Evolutionary conservation across 208 protist species (phyloP).

Genomic region (Tritrichomonas musculus): DNA sequence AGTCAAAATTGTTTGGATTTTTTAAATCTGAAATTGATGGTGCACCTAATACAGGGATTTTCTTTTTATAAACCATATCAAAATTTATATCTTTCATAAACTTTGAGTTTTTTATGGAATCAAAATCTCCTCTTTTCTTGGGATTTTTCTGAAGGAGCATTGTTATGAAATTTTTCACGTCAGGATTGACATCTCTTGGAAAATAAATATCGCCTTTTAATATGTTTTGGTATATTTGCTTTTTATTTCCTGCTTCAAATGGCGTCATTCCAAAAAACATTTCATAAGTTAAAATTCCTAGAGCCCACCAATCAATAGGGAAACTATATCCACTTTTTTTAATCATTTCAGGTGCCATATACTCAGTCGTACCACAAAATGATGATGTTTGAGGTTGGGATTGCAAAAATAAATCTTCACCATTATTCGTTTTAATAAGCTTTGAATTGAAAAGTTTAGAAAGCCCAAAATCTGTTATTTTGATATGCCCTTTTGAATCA

Average conservation of each 20-base stretch:
- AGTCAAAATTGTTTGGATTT: too few species aligned
- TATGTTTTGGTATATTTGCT: slow-evolving; percentile 59
- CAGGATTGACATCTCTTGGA: slow-evolving; percentile 47
- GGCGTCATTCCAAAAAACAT: slow-evolving; percentile 57
- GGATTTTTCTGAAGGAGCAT: slow-evolving; percentile 31
- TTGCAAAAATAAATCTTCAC: too few species aligned
- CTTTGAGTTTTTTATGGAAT: too few species aligned
- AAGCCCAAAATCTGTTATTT: slow-evolving; percentile 78
- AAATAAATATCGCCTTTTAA: slow-evolving; percentile 47
- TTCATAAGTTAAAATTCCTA: slow-evolving; percentile 63
- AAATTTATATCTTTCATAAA: too few species aligned
- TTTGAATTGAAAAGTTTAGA: background rate
- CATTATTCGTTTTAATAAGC: background rate
- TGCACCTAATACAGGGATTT: too few species aligned
- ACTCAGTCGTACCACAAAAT: slow-evolving; percentile 51
- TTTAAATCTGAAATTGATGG: too few species aligned
- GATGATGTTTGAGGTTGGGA: too few species aligned
- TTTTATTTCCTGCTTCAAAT: background rate
- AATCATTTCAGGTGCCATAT: slow-evolving; percentile 43
- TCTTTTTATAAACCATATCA: too few species aligned
- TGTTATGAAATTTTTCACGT: slow-evolving; percentile 39
- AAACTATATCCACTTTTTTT: slow-evolving; percentile 53
- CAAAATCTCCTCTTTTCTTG: background rate
- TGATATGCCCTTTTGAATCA: slow-evolving; percentile 64
- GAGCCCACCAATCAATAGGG: slow-evolving; percentile 62